Conservation (phyloP, 805 yeast species). For the Spathaspora girioi region DNA sequence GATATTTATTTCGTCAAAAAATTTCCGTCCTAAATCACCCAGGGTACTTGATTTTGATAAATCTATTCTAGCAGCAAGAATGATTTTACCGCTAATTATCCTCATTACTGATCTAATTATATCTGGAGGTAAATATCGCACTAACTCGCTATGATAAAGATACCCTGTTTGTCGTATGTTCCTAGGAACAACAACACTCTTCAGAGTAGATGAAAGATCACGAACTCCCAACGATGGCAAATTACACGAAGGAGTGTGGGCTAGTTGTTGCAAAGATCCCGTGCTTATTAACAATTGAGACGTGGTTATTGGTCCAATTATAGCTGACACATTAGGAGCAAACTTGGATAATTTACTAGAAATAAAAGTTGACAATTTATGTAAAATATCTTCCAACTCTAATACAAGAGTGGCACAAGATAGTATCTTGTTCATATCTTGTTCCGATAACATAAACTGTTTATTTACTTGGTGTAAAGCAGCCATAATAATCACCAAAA, state of each 20-base stretch:
- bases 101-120: constrained; percentile 68
- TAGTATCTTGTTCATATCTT: constrained; percentile 34
- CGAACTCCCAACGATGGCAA: constrained; percentile 69
- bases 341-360: constrained; percentile 51
- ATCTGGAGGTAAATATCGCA: constrained; percentile 57
- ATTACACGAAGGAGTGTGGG: constrained; percentile 78
- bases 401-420: constrained; percentile 47
- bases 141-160: constrained; percentile 55
- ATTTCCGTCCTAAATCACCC: constrained; percentile 55
- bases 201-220: constrained; percentile 29
- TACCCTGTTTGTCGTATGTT: constrained; percentile 67
- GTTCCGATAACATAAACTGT: constrained; percentile 18
- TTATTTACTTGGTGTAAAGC: constrained; percentile 47
- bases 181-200: constrained; percentile 16
- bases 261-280: constrained; percentile 67
- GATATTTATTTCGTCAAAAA: constrained; percentile 55
- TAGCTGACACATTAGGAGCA: constrained; percentile 77
- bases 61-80: constrained; percentile 83
- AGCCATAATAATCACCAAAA: constrained; percentile 72
- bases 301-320: constrained; percentile 70
- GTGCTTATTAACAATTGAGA: constrained; percentile 66
- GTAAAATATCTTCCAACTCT: constrained; percentile 41
- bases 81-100: constrained; percentile 72
- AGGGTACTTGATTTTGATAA: constrained; percentile 38
- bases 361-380: constrained; percentile 49